Evolutionary conservation across 345 rosid species (phyloP).

Genomic region (Linum tenue): DNA sequence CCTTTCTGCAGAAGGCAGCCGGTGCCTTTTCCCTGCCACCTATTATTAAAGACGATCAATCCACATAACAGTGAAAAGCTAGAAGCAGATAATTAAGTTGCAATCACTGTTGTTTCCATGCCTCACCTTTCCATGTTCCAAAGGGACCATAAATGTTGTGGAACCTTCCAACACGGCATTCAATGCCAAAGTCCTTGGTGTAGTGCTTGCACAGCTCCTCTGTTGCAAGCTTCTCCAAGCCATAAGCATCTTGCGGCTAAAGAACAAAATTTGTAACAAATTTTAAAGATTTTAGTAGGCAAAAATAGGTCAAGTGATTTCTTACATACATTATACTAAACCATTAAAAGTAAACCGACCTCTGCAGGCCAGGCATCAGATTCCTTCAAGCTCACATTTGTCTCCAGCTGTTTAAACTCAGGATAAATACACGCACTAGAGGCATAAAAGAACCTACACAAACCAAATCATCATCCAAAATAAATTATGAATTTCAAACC

Average conservation of each 20-base stretch:
- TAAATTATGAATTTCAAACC: background rate
- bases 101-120: conserved; percentile 2
- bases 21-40: conserved; percentile 99
- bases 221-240: conserved; percentile 96
- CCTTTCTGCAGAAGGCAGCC: conserved; percentile 97
- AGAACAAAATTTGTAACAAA: background rate
- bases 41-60: conserved; percentile 13
- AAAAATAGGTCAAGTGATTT: background rate
- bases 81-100: background rate
- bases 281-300: background rate
- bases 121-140: conserved; percentile 93
- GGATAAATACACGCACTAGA: conserved; percentile 99
- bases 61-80: background rate
- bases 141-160: conserved; percentile 99
- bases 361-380: conserved; percentile 99
- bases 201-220: conserved; percentile 98
- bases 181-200: conserved; percentile 87
- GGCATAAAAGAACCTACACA: conserved; percentile 85
- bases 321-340: background rate
- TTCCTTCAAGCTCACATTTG: conserved; percentile 96
- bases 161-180: conserved; percentile 92
- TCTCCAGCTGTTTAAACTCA: conserved; percentile 95
- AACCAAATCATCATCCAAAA: conserved; percentile 9
- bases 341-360: conserved; percentile 39
- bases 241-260: conserved; percentile 99